These are phyloP conservation scores for Curvularia sp. DNA, from an alignment of 2,329 filamentous ascomycete species.

Conservation along the genomic window DNA sequence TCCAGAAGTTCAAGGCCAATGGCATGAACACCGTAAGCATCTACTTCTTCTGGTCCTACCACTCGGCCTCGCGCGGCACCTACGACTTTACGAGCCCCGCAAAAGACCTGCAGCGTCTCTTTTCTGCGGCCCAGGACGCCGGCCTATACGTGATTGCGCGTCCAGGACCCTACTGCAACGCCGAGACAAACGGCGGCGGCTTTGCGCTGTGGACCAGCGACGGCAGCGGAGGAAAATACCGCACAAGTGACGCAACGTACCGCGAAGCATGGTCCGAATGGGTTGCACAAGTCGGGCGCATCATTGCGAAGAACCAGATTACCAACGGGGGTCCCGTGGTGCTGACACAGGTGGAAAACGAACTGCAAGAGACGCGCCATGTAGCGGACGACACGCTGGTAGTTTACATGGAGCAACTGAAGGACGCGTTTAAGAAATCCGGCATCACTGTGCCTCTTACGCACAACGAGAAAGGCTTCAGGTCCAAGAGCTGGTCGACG, in stretches of 20 bases:
- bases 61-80: slow-evolving; percentile 54
- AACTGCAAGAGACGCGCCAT: slow-evolving; percentile 57
- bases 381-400: slow-evolving; percentile 57
- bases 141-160: slow-evolving; percentile 61
- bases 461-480: slow-evolving; percentile 61
- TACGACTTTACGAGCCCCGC: slow-evolving; percentile 61
- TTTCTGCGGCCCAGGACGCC: slow-evolving; percentile 61
- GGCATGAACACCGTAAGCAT: slow-evolving; percentile 61
- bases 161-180: slow-evolving; percentile 62
- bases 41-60: slow-evolving; percentile 62
- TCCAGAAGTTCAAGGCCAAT: slow-evolving; percentile 62
- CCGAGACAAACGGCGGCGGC: slow-evolving; percentile 59
- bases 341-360: slow-evolving; percentile 63
- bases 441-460: slow-evolving; percentile 60
- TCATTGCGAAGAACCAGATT: slow-evolving; percentile 60
- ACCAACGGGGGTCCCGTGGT: slow-evolving; percentile 62
- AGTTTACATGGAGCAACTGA: slow-evolving; percentile 61
- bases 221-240: slow-evolving; percentile 55
- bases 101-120: slow-evolving; percentile 60
- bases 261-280: slow-evolving; percentile 58
- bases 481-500: slow-evolving; percentile 60
- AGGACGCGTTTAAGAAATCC: slow-evolving; percentile 55
- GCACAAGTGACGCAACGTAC: slow-evolving; percentile 57
- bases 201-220: slow-evolving; percentile 57
- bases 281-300: slow-evolving; percentile 55